Base-by-base conservation (phyloP, 352 stramenopile species). In the Phytopythium oedochilum region DNA sequence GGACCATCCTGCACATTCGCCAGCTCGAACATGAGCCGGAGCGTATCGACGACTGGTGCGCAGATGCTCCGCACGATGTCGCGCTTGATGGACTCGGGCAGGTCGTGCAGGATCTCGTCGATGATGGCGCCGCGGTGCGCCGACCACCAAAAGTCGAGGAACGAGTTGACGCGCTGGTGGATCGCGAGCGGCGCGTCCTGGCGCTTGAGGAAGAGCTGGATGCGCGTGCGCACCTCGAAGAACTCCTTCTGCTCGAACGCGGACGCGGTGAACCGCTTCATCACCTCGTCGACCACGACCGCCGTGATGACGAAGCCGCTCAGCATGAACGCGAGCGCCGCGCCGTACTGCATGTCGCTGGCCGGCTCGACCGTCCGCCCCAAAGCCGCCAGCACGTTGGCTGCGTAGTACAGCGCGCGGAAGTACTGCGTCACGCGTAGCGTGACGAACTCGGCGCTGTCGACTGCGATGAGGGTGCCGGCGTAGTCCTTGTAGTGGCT, bases 61-160 rank as follows among this genome's bases (percentile, higher is more conserved):
- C 67, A 83, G 50, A 88, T 84, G 26, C 66, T 73, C 11, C 50
- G 47, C 3, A 83, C 51, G 17, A 88, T 63, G 31, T 88, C 60
- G 5, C 74, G 63, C 18, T 70, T 68, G 55, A 88, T 73, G 0
- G 62, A 59, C 15, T 66, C 61, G 5, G 77, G 77, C 0, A 88
- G 71, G 44, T 85, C 77, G 9, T 65, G 54, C 0, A 88, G 51
- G 0, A 88, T 51, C 17, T 85, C 70, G 3, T 64, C 64, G 14
- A 73, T 75, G 3, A 75, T 67, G 0, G 77, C 77, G 10, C 77
- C 77, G 1, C 77, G 74, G 45, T 86, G 77, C 0, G 72, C 74
- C 1, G 71, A 82, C 77, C 77, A 88, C 77, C 77, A 88, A 56
- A 84, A 88, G 48, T 88, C 77, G 17, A 88, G 52, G 49, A 86